These are phyloP conservation scores for Sclerotinia trifoliorum DNA, from an alignment of 2,329 filamentous ascomycete genomes.

Conservation along the genomic window DNA sequence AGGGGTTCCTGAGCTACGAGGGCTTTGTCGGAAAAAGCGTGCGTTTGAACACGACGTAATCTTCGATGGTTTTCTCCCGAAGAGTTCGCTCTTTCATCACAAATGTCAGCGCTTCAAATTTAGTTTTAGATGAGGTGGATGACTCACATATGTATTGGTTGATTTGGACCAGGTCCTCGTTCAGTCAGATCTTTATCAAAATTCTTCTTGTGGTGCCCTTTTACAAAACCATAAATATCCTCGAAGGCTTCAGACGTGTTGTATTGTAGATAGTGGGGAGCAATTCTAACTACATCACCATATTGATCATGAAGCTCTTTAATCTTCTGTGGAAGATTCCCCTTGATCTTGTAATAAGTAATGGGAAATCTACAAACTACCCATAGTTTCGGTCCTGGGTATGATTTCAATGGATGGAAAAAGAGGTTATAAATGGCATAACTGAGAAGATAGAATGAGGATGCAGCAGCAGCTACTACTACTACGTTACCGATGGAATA, in stretches of 20 bases:
- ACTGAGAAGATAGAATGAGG: not conserved
- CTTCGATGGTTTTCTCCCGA: conserved; percentile 32
- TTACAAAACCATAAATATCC: conserved; percentile 22
- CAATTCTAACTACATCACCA: conserved; percentile 27
- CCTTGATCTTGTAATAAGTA: conserved; percentile 6
- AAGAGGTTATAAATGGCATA: conserved; percentile 24
- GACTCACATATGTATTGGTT: not conserved
- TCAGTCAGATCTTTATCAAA: not conserved
- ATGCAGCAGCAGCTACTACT: not conserved
- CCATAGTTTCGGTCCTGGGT: conserved; percentile 23
- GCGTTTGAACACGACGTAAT: conserved; percentile 36
- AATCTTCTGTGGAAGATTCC: conserved; percentile 2
- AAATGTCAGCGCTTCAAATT: not conserved
- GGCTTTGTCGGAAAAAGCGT: conserved; percentile 40
- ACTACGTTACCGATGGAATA: not conserved
- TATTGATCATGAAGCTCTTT: conserved; percentile 26
- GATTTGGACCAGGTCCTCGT: rapidly evolving
- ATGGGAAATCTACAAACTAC: conserved; percentile 19
- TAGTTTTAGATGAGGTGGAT: not conserved
- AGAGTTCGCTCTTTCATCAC: not conserved
- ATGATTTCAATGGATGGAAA: conserved; percentile 26
- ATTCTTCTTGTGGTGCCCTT: not conserved
- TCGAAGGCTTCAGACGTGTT: conserved; percentile 24
- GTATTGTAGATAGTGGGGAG: conserved; percentile 25
- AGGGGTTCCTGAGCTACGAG: conserved; percentile 37